These are phyloP conservation scores for Astraeus odoratus DNA, from an alignment of 768 basidiomycete species.

Conservation along the genomic window DNA sequence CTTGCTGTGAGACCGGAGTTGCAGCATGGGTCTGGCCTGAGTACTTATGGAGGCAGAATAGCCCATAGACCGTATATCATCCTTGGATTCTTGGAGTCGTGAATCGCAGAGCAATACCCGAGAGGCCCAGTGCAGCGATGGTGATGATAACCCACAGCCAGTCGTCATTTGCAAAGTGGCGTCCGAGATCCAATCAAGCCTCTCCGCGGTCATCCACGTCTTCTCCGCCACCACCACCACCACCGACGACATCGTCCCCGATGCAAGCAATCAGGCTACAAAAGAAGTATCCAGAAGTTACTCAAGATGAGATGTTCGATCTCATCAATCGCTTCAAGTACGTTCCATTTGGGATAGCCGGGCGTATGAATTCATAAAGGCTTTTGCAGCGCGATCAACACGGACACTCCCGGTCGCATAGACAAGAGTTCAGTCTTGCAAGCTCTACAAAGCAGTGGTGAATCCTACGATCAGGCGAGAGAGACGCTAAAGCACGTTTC, in stretches of 20 bases:
- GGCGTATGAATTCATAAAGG: not conserved
- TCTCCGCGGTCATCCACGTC: not conserved
- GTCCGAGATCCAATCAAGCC: slow-evolving; percentile 4
- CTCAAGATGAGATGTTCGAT: slow-evolving; percentile 90
- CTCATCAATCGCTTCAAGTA: slow-evolving; percentile 96
- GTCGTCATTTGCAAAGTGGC: slow-evolving; percentile 8
- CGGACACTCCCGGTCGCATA: slow-evolving; percentile 75
- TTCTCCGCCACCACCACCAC: slow-evolving; percentile 4
- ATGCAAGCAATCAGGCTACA: slow-evolving; percentile 86
- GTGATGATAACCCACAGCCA: slow-evolving; percentile 4
- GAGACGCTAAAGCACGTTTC: slow-evolving; percentile 91
- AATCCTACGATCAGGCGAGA: slow-evolving; percentile 85
- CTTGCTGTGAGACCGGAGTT: too few species aligned
- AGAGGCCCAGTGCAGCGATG: not conserved
- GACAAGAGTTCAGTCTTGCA: slow-evolving; percentile 80
- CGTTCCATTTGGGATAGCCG: slow-evolving; percentile 29
- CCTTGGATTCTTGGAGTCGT: too few species aligned
- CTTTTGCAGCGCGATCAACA: slow-evolving; percentile 53
- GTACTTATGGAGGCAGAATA: not conserved
- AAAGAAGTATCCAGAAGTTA: slow-evolving; percentile 88
- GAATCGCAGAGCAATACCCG: not conserved
- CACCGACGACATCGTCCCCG: slow-evolving; percentile 17
- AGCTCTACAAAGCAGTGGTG: slow-evolving; percentile 68
- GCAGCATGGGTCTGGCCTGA: too few species aligned
- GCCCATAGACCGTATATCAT: not conserved